phyloP scores from a whole-genome alignment of 78 protist genomes.

The Creolimax fragrantissima region DNA sequence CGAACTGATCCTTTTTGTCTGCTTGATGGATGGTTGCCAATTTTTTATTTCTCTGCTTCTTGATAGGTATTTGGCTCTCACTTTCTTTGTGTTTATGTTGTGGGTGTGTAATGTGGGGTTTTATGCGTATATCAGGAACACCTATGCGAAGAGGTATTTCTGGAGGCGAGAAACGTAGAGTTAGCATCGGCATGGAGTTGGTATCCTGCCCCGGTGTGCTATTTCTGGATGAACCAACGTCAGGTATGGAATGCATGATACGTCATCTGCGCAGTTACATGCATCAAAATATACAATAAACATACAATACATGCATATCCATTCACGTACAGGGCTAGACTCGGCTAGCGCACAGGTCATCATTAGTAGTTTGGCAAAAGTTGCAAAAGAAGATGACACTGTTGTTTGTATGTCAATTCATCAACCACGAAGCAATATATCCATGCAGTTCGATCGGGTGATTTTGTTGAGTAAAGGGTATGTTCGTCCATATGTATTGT shows the following conservation, averaged over 20 bases:
- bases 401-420: not conserved
- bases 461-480: not conserved
- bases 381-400: not conserved
- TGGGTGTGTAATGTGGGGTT: too few species aligned
- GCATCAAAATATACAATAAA: not conserved
- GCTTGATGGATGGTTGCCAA: too few species aligned
- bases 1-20: too few species aligned
- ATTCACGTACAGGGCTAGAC: not conserved
- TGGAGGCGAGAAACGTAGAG: conserved; percentile 22
- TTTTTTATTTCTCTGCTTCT: too few species aligned
- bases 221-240: not conserved
- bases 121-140: too few species aligned
- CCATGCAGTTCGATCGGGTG: not conserved
- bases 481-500: too few species aligned
- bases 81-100: too few species aligned
- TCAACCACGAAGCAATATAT: not conserved
- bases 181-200: conserved; percentile 15
- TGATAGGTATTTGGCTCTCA: too few species aligned
- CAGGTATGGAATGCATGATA: not conserved
- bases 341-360: not conserved
- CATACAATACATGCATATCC: not conserved
- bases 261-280: conserved; percentile 27
- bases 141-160: conserved; percentile 3
- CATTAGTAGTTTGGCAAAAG: not conserved
- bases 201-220: conserved; percentile 6